Percentiles rank a stretch among this genome's conserved stretches.
phyloP scores from a whole-genome alignment of 1,284 basidiomycete species.

The Crucibulum cyathiforme region DNA sequence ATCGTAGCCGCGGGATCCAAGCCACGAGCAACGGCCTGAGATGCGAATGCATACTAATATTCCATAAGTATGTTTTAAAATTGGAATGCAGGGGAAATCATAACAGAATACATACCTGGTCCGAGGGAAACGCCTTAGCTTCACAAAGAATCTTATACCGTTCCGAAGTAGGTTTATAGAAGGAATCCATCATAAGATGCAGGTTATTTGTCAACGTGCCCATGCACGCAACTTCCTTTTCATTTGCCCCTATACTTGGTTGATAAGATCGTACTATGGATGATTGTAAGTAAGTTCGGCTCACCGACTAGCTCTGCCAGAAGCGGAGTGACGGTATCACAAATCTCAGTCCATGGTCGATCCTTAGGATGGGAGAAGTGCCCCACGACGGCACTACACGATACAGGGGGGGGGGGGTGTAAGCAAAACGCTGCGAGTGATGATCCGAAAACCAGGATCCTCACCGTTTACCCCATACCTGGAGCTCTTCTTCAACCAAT shows the following conservation, averaged over 20 bases:
- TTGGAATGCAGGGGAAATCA: constrained; percentile 15
- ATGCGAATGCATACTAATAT: constrained; percentile 89
- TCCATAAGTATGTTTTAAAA: constrained; percentile 6
- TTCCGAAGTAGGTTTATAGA: constrained; percentile 86
- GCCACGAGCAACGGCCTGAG: constrained; percentile 85
- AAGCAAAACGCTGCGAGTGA: neutral
- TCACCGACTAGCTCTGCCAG: constrained; percentile 85
- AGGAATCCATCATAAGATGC: constrained; percentile 92
- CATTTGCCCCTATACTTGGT: constrained; percentile 72
- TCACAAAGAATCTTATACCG: constrained; percentile 97
- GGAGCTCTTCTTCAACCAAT: constrained; percentile 84
- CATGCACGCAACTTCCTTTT: constrained; percentile 93
- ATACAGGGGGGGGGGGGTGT: constrained; percentile 8
- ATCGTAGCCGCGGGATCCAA: constrained; percentile 78
- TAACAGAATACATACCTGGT: constrained; percentile 67
- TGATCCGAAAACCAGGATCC: constrained; percentile 13
- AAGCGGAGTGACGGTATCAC: constrained; percentile 75
- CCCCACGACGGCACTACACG: constrained; percentile 81
- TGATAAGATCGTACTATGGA: constrained; percentile 19
- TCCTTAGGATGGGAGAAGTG: constrained; percentile 90
- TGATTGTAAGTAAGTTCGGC: constrained; percentile 26
- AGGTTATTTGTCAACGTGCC: constrained; percentile 94
- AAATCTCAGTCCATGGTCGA: constrained; percentile 85
- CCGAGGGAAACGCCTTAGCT: constrained; percentile 93
- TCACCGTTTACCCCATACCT: constrained; percentile 86